Base-by-base conservation (phyloP, 1,284 basidiomycete species). In the Leucoagaricus sp. region DNA sequence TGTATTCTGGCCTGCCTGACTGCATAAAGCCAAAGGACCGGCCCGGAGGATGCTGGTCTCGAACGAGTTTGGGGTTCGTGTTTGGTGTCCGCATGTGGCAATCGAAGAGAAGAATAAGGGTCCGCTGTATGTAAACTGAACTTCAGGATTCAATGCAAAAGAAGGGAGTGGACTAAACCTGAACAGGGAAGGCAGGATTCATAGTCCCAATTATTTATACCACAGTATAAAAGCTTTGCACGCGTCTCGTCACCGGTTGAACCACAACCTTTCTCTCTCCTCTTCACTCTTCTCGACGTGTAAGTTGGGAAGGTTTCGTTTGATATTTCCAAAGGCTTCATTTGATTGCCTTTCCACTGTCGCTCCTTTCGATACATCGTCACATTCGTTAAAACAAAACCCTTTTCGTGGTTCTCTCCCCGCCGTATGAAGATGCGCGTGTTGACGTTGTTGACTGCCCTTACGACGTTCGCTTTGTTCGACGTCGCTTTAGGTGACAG, bases 401-500 rank as follows among this genome's bases (percentile, higher is more conserved):
- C n/a, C n/a, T n/a, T 15, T 15, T 33, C 31, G 21, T 51, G 9
- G 31, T 25, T 26, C 15, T 21, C 29, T 25, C 40, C 15, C 26
- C 19, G 8, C 21, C 13, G 25, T 15, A 23, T 9, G 41, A 49
- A 19, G 45, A 55, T 55, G 53, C 48, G 55, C 12, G 41, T 50
- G 15, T 49, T 40, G 33, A 21, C 55, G 29, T 17, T 56, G 28
- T 49, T 56, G 38, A 45, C 48, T 33, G 38, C 36, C 31, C 36
- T 56, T 15, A 44, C 55, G 12, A 56, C 48, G 28, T 31, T 56
- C 36, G 55, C 42, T 40, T 50, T 56, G 55, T 44, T 50, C 13
- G 55, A 56, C 15, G 48, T 33, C n/a, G 47, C 31, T 38, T 26
- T 49, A 28, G 55, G 48, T 10, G 29, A 15, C 28, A 56, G 8